Conservation (phyloP, 1,284 basidiomycete species). For the Phaffia rhodozyma region DNA sequence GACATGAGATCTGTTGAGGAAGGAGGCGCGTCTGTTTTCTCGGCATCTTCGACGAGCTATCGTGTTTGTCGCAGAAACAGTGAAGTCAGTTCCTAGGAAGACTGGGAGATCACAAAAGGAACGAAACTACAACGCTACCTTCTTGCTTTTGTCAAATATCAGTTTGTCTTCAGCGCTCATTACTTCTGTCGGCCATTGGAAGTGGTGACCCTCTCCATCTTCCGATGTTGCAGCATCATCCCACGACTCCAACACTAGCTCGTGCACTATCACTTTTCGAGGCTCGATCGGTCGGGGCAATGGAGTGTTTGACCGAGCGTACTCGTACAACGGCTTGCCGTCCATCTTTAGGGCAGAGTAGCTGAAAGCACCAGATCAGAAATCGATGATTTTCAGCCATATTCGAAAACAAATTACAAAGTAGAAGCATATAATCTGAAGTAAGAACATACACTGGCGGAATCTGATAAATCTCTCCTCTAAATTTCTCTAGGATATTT, state of each 20-base stretch:
- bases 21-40: conserved; percentile 11
- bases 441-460: conserved; percentile 68
- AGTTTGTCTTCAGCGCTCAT: conserved; percentile 57
- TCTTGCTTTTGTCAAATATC: conserved; percentile 51
- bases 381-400: conserved; percentile 17
- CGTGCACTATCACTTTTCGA: conserved; percentile 70
- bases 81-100: too few species aligned
- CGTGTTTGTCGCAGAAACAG: too few species aligned
- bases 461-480: conserved; percentile 76
- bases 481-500: conserved; percentile 58
- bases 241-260: conserved; percentile 41
- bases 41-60: conserved; percentile 7
- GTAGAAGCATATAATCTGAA: neutral
- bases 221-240: conserved; percentile 30
- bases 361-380: conserved; percentile 38
- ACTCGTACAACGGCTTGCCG: conserved; percentile 89
- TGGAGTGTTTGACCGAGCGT: conserved; percentile 78
- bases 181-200: conserved; percentile 54
- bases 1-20: conserved; percentile 3
- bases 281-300: conserved; percentile 85
- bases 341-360: conserved; percentile 99
- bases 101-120: neutral
- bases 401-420: conserved; percentile 1
- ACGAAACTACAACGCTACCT: conserved; percentile 33
- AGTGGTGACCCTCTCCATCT: conserved; percentile 27